Evolutionary conservation across 129 eudicot species (phyloP), one percentile per base, ranked within the genome.

Genomic region (Oenanthe sinensis): DNA sequence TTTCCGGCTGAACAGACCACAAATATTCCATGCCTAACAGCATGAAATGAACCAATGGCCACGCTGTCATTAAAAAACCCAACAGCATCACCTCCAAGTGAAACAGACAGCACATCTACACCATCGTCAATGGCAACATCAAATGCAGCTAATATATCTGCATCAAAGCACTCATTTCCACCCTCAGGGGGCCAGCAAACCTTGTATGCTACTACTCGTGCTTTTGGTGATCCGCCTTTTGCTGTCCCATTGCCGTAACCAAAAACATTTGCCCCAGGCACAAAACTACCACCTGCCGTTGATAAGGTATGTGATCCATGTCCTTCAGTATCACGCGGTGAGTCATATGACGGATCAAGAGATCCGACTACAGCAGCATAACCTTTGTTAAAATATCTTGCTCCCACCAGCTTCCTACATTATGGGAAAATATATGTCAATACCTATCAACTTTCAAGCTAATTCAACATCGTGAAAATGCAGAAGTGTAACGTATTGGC

Each of bases 251-350:
- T 86, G 50, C 96, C 97, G 11, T 76, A 83, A 44, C 94, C 94
- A 46, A 90, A 86, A 42, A 91, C 93, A 77, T 76, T 90, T 0
- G 95, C 97, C 19, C 82, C 90, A 2, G 90, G 52, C n/a, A 96
- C 99, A 75, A 89, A 90, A 82, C 84, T 86, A 13, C 99, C 99
- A 33, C 97, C 99, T 12, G 97, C 97, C 0, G 99, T 96, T 15
- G 99, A 96, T 73, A 96, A 82, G 15, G 99, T 96, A 87, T 96
- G 99, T 63, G 97, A 84, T 45, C 99, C 99, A 42, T 96, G 99
- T 39, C 99, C 99, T 50, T 92, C 95, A 12, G 17, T 84, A 82
- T 96, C 99, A 4, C 93, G 89, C 54, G 97, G 95, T 2, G 96
- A 81, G 45, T 86, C 16, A 52, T 71, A 81, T 3, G 92, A 33